phyloP scores from a whole-genome alignment of 2,329 filamentous ascomycete species.

The Colletotrichum filicis region DNA sequence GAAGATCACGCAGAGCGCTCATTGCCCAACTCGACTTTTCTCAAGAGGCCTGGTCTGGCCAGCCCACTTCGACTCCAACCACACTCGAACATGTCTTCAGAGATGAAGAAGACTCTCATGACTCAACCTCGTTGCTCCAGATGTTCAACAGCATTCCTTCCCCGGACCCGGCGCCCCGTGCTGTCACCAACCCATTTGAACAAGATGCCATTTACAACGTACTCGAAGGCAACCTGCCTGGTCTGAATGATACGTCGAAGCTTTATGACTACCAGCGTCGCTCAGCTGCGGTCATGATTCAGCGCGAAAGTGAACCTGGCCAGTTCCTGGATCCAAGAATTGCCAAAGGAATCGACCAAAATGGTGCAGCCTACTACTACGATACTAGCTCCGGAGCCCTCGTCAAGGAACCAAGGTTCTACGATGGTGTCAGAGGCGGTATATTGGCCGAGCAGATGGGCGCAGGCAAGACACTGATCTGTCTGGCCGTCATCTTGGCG shows the following conservation, averaged over 20 bases:
- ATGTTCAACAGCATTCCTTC: conserved; percentile 81
- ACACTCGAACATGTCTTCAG: conserved; percentile 30
- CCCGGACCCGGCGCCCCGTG: conserved; percentile 65
- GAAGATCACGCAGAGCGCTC: conserved; percentile 58
- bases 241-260: conserved; percentile 63
- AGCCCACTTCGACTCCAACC: background rate
- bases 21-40: conserved; percentile 68
- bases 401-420: conserved; percentile 74
- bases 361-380: conserved; percentile 74
- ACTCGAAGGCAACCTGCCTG: conserved; percentile 62
- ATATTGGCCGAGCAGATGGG: conserved; percentile 86
- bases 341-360: conserved; percentile 67
- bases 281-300: conserved; percentile 85
- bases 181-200: conserved; percentile 60
- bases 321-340: conserved; percentile 80
- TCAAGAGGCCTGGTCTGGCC: conserved; percentile 63
- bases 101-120: conserved; percentile 47
- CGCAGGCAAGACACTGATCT: conserved; percentile 89
- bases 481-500: conserved; percentile 79
- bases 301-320: conserved; percentile 76
- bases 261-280: conserved; percentile 84
- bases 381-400: conserved; percentile 73
- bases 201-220: conserved; percentile 66
- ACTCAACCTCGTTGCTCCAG: conserved; percentile 68
- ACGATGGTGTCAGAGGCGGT: conserved; percentile 80